These are phyloP conservation scores for Hymenoscyphus linearis DNA, from an alignment of 2,329 filamentous ascomycete species.

Conservation along the genomic window DNA sequence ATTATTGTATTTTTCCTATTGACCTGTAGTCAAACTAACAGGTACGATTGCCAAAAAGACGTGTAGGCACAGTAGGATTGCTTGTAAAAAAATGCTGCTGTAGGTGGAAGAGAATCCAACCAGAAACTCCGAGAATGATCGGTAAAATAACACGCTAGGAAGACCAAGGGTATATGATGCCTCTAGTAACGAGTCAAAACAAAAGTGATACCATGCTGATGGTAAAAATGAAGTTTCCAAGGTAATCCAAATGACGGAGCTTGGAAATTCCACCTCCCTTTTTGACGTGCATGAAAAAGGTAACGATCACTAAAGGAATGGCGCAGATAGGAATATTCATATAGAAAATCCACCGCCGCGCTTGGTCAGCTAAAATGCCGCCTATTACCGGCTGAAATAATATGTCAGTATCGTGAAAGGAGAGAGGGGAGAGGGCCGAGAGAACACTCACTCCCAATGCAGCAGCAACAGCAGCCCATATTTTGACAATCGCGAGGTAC, in stretches of 20 bases:
- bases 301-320: not conserved
- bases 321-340: not conserved
- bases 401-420: too few species aligned
- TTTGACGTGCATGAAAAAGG: not conserved
- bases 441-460: conserved; percentile 8
- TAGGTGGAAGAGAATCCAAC: not conserved
- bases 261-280: not conserved
- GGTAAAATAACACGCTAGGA: not conserved
- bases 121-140: not conserved
- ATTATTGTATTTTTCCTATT: too few species aligned
- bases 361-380: not conserved
- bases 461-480: conserved; percentile 16
- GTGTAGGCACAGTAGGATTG: not conserved
- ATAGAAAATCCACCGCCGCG: conserved; percentile 4
- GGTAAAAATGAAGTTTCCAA: not conserved
- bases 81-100: not conserved
- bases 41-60: not conserved
- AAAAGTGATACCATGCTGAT: not conserved
- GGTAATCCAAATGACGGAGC: not conserved
- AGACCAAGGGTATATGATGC: not conserved
- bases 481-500: conserved; percentile 31
- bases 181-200: not conserved
- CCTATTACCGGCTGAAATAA: conserved; percentile 21
- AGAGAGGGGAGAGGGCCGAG: too few species aligned
- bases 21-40: too few species aligned